Percentiles rank a stretch among this genome's conserved stretches.
phyloP scores from a whole-genome alignment of 2,329 filamentous ascomycete genomes.

The Polychaeton citri region DNA sequence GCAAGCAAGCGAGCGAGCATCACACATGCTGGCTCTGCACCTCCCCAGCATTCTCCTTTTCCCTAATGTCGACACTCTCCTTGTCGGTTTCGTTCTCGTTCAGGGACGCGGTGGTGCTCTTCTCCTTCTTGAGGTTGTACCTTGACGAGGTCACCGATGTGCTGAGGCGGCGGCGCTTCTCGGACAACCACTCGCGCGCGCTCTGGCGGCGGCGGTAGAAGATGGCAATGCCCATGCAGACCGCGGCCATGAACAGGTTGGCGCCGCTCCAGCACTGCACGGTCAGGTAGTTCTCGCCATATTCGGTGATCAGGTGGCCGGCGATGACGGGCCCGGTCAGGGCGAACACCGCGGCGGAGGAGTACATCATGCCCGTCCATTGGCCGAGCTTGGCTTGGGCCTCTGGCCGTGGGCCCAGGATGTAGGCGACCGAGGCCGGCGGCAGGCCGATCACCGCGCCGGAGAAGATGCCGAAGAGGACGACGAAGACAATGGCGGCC shows the following conservation, averaged over 20 bases:
- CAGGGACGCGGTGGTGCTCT: background rate
- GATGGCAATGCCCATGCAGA: slow-evolving; percentile 26
- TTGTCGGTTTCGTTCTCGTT: background rate
- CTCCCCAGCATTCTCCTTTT: too few species aligned
- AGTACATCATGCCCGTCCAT: slow-evolving; percentile 42
- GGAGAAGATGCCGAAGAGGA: slow-evolving; percentile 35
- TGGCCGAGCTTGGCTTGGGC: slow-evolving; percentile 32
- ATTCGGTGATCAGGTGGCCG: slow-evolving; percentile 31
- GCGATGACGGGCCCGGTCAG: slow-evolving; percentile 35
- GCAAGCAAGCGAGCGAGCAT: too few species aligned
- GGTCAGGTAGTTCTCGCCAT: slow-evolving; percentile 26
- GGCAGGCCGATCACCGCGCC: slow-evolving; percentile 38
- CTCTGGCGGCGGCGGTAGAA: slow-evolving; percentile 3
- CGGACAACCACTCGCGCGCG: background rate
- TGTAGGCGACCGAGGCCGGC: slow-evolving; percentile 35
- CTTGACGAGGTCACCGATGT: background rate
- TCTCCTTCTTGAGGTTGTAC: background rate
- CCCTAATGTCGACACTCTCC: too few species aligned
- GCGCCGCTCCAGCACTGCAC: slow-evolving; percentile 35
- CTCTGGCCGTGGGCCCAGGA: slow-evolving; percentile 23
- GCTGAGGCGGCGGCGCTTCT: background rate
- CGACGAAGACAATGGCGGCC: slow-evolving; percentile 33
- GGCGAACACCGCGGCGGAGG: slow-evolving; percentile 29
- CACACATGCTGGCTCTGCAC: too few species aligned
- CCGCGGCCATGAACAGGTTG: slow-evolving; percentile 27